These are phyloP conservation scores for Westerdykella aurantiaca DNA, from an alignment of 2,329 filamentous ascomycete species.

Conservation along the genomic window DNA sequence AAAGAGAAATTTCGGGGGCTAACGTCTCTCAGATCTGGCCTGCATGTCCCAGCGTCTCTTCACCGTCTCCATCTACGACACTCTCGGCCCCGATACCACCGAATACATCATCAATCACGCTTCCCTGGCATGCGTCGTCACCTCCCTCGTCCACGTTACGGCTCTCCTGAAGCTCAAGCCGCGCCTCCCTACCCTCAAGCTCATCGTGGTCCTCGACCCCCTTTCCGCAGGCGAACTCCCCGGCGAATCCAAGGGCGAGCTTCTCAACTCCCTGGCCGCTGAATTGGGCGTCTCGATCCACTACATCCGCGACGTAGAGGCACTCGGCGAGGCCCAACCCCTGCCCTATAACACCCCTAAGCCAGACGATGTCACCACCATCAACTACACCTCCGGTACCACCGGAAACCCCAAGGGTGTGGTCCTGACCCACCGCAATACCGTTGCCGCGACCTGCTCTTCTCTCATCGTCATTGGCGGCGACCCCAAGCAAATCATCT, in stretches of 20 bases:
- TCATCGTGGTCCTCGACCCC: constrained; percentile 82
- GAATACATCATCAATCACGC: constrained; percentile 96
- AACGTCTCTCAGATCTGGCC: constrained; percentile 60
- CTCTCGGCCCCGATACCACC: constrained; percentile 80
- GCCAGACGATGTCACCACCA: constrained; percentile 74
- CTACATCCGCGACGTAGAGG: constrained; percentile 75
- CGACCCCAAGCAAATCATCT: constrained; percentile 57
- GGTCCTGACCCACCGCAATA: constrained; percentile 73
- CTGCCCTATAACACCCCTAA: constrained; percentile 65
- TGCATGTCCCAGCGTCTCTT: constrained; percentile 82
- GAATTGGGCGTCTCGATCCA: constrained; percentile 72
- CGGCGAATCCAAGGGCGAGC: constrained; percentile 70
- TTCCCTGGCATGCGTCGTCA: constrained; percentile 66
- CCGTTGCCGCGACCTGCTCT: constrained; percentile 64
- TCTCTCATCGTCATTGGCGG: constrained; percentile 52
- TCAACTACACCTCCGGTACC: constrained; percentile 86
- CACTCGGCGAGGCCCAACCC: constrained; percentile 65
- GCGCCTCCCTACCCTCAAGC: constrained; percentile 72
- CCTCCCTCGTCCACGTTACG: constrained; percentile 75
- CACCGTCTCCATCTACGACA: constrained; percentile 93
- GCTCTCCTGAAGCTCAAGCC: constrained; percentile 73
- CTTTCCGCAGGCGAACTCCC: constrained; percentile 72
- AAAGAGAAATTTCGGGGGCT: constrained; percentile 1
- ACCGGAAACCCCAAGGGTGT: constrained; percentile 81
- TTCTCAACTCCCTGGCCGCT: constrained; percentile 69